Evolutionary conservation across 1,284 basidiomycete species (phyloP), one percentile per base, ranked within the genome.

Genomic region (Violaceomyces palustris): DNA sequence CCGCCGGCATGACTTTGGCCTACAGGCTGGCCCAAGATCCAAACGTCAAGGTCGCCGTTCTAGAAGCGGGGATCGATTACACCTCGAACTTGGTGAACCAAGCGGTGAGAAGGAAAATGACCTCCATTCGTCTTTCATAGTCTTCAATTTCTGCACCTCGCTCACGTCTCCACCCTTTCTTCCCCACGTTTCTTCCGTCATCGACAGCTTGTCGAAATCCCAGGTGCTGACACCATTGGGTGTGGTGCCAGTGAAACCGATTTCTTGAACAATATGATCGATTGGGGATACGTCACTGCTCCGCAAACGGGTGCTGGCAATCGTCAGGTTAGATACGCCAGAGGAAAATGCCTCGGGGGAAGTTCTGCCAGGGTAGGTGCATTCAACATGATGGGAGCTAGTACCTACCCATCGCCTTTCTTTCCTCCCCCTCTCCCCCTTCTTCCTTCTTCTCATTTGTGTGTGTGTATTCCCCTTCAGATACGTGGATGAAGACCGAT

Each of bases 51-150:
- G 64, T 67, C n/a, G 46, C 48, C 22, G 64, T 67, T 3, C 47
- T 67, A 17, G 63, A 66, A 35, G 63, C 63, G 0, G 63, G 63
- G 22, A 59, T 50, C 31, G 62, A 64, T 40, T 56, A 54, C 33
- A 39, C 33, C 11, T 45, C 36, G 15, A 43, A 38, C 29, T 34
- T 50, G 2, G 28, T 53, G 35, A 56, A 56, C 30, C 42, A 53
- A 25, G 45, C 51, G n/a, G n/a, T n/a, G n/a, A n/a, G n/a, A n/a
- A n/a, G n/a, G n/a, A n/a, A n/a, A n/a, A n/a, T n/a, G n/a, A n/a
- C n/a, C n/a, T n/a, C n/a, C n/a, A n/a, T n/a, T n/a, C n/a, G n/a
- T n/a, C n/a, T n/a, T n/a, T n/a, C n/a, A n/a, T n/a, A n/a, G n/a
- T n/a, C n/a, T n/a, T n/a, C n/a, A n/a, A n/a, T n/a, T n/a, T n/a